Evolutionary conservation across 2,329 filamentous ascomycete genomes (phyloP).

Genomic region (Verticillium alfalfae): DNA sequence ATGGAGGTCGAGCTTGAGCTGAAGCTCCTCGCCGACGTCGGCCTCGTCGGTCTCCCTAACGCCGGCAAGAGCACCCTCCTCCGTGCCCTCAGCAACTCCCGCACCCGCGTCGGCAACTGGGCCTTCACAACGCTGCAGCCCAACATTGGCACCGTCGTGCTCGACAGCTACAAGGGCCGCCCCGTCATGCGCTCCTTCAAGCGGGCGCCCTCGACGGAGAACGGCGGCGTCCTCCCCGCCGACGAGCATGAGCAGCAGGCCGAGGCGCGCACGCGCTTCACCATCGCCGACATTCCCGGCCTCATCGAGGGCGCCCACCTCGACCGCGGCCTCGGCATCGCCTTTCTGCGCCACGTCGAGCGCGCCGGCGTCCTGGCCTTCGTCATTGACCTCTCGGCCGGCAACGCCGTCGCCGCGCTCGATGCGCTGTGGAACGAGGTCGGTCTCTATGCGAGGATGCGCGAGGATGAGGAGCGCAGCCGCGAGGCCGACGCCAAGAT

Average conservation of each 20-base stretch:
- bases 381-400: constrained; percentile 77
- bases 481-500: constrained; percentile 53
- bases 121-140: constrained; percentile 94
- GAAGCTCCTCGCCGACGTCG: constrained; percentile 91
- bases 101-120: constrained; percentile 88
- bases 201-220: constrained; percentile 17
- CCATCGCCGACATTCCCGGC: constrained; percentile 92
- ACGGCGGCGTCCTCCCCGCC: constrained; percentile 28
- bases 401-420: constrained; percentile 73
- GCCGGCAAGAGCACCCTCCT: constrained; percentile 93
- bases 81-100: constrained; percentile 79
- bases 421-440: constrained; percentile 87
- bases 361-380: constrained; percentile 90
- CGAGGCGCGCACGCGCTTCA: constrained; percentile 71
- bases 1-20: constrained; percentile 83
- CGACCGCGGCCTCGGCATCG: constrained; percentile 84
- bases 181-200: constrained; percentile 43
- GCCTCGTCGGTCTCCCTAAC: constrained; percentile 90
- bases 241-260: constrained; percentile 12
- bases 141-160: constrained; percentile 90
- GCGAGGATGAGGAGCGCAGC: constrained; percentile 67
- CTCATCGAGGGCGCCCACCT: constrained; percentile 89
- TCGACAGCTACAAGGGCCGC: constrained; percentile 79
- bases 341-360: constrained; percentile 91
- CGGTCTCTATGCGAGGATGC: constrained; percentile 73